Base-by-base conservation (phyloP, 129 eudicot genomes). In the Solidago caesia region DNA sequence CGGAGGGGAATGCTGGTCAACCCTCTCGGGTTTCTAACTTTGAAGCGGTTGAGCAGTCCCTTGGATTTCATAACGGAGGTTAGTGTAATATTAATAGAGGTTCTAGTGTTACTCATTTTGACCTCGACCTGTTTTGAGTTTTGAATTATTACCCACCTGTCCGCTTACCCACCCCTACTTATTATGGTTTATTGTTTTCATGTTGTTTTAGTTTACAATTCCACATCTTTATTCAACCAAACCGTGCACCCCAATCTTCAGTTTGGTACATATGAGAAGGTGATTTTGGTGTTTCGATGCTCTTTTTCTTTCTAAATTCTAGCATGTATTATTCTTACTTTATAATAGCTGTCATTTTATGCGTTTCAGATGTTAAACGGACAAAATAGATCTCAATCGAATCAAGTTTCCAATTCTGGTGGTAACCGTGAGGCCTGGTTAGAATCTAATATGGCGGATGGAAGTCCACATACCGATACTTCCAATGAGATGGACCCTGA, bases 401-500 rank as follows among this genome's bases (percentile, higher is more conserved):
- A 77, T 74, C 79, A 76, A 43, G 83, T 72, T 78, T 68, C 92
- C 78, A 71, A 77, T 6, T 71, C 86, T 11, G 87, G 84, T 9
- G 84, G 83, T 78, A 83, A 81, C 67, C 89, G 75, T 70, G 95
- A 92, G 76, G 89, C 87, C 15, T 89, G 96, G 96, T 90, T 81
- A 71, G 98, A 92, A 57, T 82, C 96, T 12, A 89, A 84, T 79
- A 79, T 84, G 88, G 92, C 81, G 71, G 95, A 84, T 52, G 86
- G 88, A 61, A 89, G 98, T 57, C 91, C 98, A 4, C 87, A 85
- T 56, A 85, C 96, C 0, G 99, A 95, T 80, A 85, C 96, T 72
- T 95, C 99, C 8, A 86, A 89, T 7, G 99, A 95, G 64, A 70
- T 82, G 85, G 99, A 95, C 53, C 80, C 86, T 4, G 97, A 91